Evolutionary conservation across 352 stramenopile genomes (phyloP).

Genomic region (Phytophthora citrophthora): DNA sequence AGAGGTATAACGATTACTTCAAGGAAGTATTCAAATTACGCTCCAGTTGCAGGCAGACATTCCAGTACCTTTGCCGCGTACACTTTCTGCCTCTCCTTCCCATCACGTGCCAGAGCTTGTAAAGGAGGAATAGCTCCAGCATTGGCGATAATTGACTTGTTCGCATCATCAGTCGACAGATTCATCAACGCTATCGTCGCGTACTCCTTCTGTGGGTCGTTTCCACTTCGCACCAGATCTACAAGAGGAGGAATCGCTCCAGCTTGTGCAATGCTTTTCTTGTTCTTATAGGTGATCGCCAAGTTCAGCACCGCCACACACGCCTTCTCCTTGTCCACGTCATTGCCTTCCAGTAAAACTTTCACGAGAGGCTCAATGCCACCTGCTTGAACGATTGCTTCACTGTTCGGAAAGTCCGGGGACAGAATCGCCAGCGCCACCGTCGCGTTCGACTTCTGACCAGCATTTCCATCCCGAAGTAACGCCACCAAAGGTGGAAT

Average conservation of each 20-base stretch:
- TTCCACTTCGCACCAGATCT: too few species aligned
- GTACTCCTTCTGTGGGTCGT: too few species aligned
- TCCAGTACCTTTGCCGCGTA: neutral
- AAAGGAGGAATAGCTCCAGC: neutral
- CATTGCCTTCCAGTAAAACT: too few species aligned
- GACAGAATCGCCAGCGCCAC: conserved; percentile 11
- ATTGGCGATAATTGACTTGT: neutral
- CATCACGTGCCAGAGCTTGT: neutral
- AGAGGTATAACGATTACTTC: neutral
- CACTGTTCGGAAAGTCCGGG: neutral
- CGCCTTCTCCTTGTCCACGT: too few species aligned
- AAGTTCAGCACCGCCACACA: too few species aligned
- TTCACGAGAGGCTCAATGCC: too few species aligned
- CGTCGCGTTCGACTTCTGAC: conserved; percentile 10
- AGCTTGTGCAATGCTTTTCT: too few species aligned
- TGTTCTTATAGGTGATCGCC: too few species aligned
- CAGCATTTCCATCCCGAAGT: conserved; percentile 6
- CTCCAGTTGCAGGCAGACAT: neutral
- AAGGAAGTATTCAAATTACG: neutral
- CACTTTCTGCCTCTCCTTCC: neutral
- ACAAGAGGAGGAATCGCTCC: too few species aligned
- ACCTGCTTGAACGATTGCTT: neutral
- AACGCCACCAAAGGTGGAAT: conserved; percentile 17
- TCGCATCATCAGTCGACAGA: neutral
- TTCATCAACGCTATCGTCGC: neutral